Base-by-base conservation (phyloP, 805 yeast species). In the Ogataea angusta region DNA sequence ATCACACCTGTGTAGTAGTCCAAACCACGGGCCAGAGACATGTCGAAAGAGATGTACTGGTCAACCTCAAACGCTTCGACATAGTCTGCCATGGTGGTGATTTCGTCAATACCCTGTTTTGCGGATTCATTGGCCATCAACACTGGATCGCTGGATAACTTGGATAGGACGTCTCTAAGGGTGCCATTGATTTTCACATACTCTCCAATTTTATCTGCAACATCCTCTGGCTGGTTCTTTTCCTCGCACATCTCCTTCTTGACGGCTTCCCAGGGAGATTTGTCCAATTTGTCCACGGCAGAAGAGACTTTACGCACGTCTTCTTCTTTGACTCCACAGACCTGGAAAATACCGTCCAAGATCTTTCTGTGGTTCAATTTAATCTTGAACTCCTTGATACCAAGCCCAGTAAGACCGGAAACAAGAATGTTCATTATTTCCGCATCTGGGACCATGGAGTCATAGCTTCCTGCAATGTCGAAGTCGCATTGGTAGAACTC, bases 401-500 rank as follows among this genome's bases (percentile, higher is more conserved):
- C 97, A 52, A 93, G 72, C 6, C 80, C 77, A 9, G 80, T 77
- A 51, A 93, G 73, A 43, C 96, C 96, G 62, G 88, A 95, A 40
- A 86, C 91, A 25, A 84, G 66, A 42, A 93, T 71, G 45, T 84
- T 78, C 68, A 93, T 73, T 43, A 82, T 72, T 68, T 93, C 99
- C 7, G 97, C 80, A 62, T 93, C 99, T 17, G 99, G 95, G 34
- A 93, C 93, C 99, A 93, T 93, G 21, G 81, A 57, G 57, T 93
- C 99, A 63, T 85, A 91, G 42, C 64, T 66, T 38, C 99, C 99
- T 16, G 99, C 99, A 58, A 93, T 73, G 65, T 93, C 99, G 56
- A 93, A 86, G 69, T 93, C 99, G 72, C 99, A 93, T 69, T 93
- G 99, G 66, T 93, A 93, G 59, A 93, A 93, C 67, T 93, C 99